Base-by-base conservation (phyloP, 768 basidiomycete species). In the Lepiota brunneoincarnata region DNA sequence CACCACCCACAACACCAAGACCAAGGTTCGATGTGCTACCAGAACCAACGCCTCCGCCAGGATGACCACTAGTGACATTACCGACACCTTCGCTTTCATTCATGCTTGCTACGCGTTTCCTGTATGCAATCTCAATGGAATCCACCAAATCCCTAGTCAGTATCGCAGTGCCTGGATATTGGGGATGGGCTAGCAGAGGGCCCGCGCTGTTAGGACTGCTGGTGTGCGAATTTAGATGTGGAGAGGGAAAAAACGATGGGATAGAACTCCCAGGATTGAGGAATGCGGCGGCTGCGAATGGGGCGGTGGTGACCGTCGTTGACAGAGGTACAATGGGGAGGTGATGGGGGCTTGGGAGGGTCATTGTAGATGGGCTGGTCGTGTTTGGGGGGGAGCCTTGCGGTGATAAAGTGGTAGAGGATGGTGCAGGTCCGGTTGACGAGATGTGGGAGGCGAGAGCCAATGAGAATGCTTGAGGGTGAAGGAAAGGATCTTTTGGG, bases 401-500 rank as follows among this genome's bases (percentile, higher is more conserved):
- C 46, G 44, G 49, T 28, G 49, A 60, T 58, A 37, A 68, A 53
- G 37, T 58, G 42, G 41, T 45, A 10, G 49, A 48, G 26, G 60
- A 43, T 14, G 40, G 46, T 3, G 61, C 54, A 15, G 69, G 51
- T 31, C 31, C 31, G 11, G 62, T 61, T 23, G 68, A 58, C 14
- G 68, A 63, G 24, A 68, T 47, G 53, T 75, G 77, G 15, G 69
- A 64, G 41, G 60, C 64, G 5, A 92, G 71, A 1, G 79, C 78
- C 21, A 71, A 66, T 18, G 78, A 62, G 56, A 93, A 87, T 7
- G 70, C 70, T 37, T 78, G 65, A 0, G 89, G 87, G 53, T 89
- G 79, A 41, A 89, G 71, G 63, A 93, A 91, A 1, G 91, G 91
- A 65, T 93, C 91, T 65, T 84, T 86, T 2, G 90, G 86, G 35